Evolutionary conservation across 164 flowering plant genomes (phyloP), one percentile per base, ranked within the genome.

Genomic region (Annona cherimola): DNA sequence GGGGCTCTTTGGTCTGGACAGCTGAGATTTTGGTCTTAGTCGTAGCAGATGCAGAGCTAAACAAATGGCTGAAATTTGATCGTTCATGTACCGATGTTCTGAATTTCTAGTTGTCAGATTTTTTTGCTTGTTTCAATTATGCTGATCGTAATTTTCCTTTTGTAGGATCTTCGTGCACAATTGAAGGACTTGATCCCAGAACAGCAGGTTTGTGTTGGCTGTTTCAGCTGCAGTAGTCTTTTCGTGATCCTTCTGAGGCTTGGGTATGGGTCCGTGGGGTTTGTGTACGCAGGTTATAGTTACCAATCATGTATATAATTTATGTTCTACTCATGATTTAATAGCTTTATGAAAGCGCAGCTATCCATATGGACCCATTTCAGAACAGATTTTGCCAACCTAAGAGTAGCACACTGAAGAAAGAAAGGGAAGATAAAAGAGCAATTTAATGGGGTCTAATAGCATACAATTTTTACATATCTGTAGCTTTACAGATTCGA

Each of bases 111-210:
- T 50, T 50, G 57, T 50, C 57, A 50, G 14, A 16, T 16, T 64
- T 64, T 16, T 20, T 66, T 43, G 46, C 35, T 45, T 11, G 60
- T 16, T 62, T 19, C 42, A 41, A 57, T 50, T 26, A 61, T 42
- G 35, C 3, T 19, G 54, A 42, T 68, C 62, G 6, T 26, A 7
- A 55, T 35, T 57, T 44, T 69, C 11, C 68, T 63, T 54, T 18
- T 81, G 80, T 76, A 94, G 97, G 97, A 92, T 76, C 97, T 94
- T 71, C 87, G 79, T 72, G 85, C 95, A 63, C 95, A 94, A 78
- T 81, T 94, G 80, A 83, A 85, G 81, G 98, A 92, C 71, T 67
- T 94, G 80, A 90, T 92, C 79, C 97, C 97, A 66, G 90, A 92
- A 80, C 92, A 92, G 71, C 98, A 92, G 98, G 98, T 94, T 71